These are phyloP conservation scores for Monosporozyma yasuniensis DNA, from an alignment of 805 yeast genomes.

Conservation along the genomic window DNA sequence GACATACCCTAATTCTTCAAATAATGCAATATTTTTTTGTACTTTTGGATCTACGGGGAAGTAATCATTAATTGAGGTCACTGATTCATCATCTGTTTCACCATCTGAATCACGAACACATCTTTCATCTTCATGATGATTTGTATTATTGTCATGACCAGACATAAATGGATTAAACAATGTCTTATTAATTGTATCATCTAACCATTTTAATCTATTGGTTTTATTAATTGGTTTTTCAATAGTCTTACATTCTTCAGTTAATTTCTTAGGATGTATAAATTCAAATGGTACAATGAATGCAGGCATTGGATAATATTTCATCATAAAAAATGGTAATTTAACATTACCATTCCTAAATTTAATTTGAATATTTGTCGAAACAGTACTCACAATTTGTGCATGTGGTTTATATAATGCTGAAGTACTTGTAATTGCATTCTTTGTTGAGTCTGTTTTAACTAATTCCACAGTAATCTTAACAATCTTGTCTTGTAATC, in stretches of 20 bases:
- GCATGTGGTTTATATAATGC: slow-evolving; percentile 26
- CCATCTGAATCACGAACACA: slow-evolving; percentile 1
- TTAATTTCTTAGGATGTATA: slow-evolving; percentile 21
- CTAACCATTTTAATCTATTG: slow-evolving; percentile 10
- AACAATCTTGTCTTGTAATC: slow-evolving; percentile 17
- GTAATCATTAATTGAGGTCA: slow-evolving; percentile 20
- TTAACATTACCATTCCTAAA: slow-evolving; percentile 30
- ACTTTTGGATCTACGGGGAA: slow-evolving; percentile 23
- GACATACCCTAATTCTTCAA: slow-evolving; percentile 25
- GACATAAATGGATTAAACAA: slow-evolving; percentile 19
- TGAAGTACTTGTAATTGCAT: slow-evolving; percentile 16
- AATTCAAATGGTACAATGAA: slow-evolving; percentile 28
- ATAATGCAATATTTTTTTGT: slow-evolving; percentile 17
- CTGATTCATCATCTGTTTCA: slow-evolving; percentile 10
- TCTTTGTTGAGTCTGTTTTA: slow-evolving; percentile 19
- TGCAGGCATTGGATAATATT: slow-evolving; percentile 24
- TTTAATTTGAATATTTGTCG: slow-evolving; percentile 29
- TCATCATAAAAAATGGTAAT: slow-evolving; percentile 26
- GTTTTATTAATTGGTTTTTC: neutral
- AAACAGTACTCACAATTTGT: slow-evolving; percentile 27
- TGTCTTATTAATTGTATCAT: slow-evolving; percentile 14
- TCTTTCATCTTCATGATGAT: slow-evolving; percentile 3
- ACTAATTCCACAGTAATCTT: slow-evolving; percentile 28
- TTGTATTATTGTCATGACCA: slow-evolving; percentile 1
- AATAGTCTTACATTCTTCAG: neutral